Base-by-base conservation (phyloP, 441 rosid species). In the Flueggea neowawraea region DNA sequence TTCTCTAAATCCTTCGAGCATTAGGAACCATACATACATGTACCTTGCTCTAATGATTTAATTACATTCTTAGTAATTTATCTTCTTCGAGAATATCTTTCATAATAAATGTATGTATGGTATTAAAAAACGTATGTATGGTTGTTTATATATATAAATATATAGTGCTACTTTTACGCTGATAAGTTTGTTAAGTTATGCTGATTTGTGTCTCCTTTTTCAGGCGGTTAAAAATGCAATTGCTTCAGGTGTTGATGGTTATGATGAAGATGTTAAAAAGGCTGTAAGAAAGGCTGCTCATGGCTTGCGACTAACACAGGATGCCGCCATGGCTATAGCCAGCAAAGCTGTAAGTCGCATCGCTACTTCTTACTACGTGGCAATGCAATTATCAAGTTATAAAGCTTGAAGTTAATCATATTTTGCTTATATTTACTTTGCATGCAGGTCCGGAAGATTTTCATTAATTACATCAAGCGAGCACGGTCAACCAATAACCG, bases 171-270 rank as follows among this genome's bases (percentile, higher is more conserved):
- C 8, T 11, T 43, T 41, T 50, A 36, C 50, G 48, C 61, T 59
- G 31, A 52, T 49, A 52, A 17, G 4, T 2, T 47, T 1, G 10
- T 52, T 65, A 4, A 43, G 45, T 6, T 43, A 43, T 1, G 12
- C 12, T 43, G 45, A 6, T 43, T 6, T 55, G 17, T 31, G 44
- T 56, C 45, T 43, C 48, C 47, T 52, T 76, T 74, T 70, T 61
- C 84, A 95, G 99, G 95, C 83, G 70, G 98, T 95, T 62, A 84
- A 75, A 60, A 96, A 91, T 50, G 97, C 96, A 54, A 84, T 95
- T 69, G 83, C 86, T 67, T 76, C 97, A 48, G 99, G 99, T 56
- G 88, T 83, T 66, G 92, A 88, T 63, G 94, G 98, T 62, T 89
- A 89, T 80, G 95, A 87, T 81, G 80, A 74, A 41, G 94, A 83